Evolutionary conservation across 306 rosid species (phyloP), one percentile per base, ranked within the genome.

Genomic region (Citrullus colocynthis): DNA sequence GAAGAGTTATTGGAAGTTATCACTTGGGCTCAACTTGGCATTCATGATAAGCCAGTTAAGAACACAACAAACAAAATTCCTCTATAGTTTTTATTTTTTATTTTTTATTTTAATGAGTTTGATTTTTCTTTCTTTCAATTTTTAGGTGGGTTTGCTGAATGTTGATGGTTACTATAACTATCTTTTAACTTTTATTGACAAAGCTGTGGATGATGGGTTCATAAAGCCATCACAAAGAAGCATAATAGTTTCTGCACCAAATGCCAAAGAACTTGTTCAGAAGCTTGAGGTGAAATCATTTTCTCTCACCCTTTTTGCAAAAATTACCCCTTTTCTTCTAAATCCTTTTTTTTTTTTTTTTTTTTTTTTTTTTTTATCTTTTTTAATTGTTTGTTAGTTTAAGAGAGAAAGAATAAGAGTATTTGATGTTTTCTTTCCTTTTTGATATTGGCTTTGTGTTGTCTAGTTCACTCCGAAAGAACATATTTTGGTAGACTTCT

Each of bases 161-260:
- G 91, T 88, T 13, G 89, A 88, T 81, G 91, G 91, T 17, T 88
- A 86, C 75, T 88, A 84, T 81, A 83, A 88, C 76, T 84, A 74
- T 64, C 85, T 88, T 7, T 85, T 88, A 16, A 79, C 87, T 17
- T 88, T 86, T 74, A 86, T 88, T 63, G 91, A 88, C 82, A 84
- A 86, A 81, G 88, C 88, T 45, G 89, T 88, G 65, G 91, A 88
- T 71, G 88, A 88, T 77, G 91, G 91, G n/a, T 88, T 88, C 80
- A 88, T 88, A 56, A 75, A 78, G 82, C 88, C 91, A 11, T 84
- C 90, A 24, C 89, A 86, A 76, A 86, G 88, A 60, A 75, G 83
- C 56, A 88, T 88, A 78, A 84, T 88, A 17, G 89, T 88, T 67
- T 84, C 89, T 3, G 88, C 91, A 4, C 84, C 87, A 28, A 86